Evolutionary conservation across 805 yeast genomes (phyloP).

Genomic region (Priceomyces melissophilus): DNA sequence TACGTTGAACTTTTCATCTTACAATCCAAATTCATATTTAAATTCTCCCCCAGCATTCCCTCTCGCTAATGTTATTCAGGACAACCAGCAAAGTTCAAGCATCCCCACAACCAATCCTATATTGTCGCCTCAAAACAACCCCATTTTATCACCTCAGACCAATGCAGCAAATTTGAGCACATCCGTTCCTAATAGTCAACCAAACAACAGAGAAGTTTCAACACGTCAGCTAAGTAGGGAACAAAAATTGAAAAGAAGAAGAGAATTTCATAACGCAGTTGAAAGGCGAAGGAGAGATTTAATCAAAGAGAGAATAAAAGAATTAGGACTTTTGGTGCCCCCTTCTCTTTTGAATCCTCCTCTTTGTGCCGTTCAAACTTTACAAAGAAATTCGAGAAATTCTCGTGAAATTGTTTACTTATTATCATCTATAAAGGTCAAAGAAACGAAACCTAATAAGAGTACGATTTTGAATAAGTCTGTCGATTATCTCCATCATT

Average conservation of each 20-base stretch:
- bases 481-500: slow-evolving; percentile 72
- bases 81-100: slow-evolving; percentile 18
- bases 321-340: slow-evolving; percentile 77
- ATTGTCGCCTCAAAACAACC: slow-evolving; percentile 13
- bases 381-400: slow-evolving; percentile 31
- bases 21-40: slow-evolving; percentile 23
- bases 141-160: slow-evolving; percentile 16
- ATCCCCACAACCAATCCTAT: slow-evolving; percentile 19
- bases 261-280: slow-evolving; percentile 92
- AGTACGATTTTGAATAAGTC: slow-evolving; percentile 72
- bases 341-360: slow-evolving; percentile 58
- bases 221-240: slow-evolving; percentile 51
- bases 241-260: slow-evolving; percentile 68
- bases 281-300: slow-evolving; percentile 89
- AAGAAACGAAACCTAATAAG: slow-evolving; percentile 78
- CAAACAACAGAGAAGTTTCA: slow-evolving; percentile 10
- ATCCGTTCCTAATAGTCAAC: slow-evolving; percentile 24
- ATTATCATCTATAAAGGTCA: slow-evolving; percentile 40
- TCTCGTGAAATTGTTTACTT: slow-evolving; percentile 34
- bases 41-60: slow-evolving; percentile 36
- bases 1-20: slow-evolving; percentile 34
- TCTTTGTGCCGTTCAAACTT: slow-evolving; percentile 40
- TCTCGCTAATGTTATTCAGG: slow-evolving; percentile 5
- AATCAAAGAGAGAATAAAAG: slow-evolving; percentile 84
- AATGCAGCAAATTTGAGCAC: slow-evolving; percentile 20